These are phyloP conservation scores for Fusarium torulosum DNA, from an alignment of 2,329 filamentous ascomycete genomes.

Conservation along the genomic window DNA sequence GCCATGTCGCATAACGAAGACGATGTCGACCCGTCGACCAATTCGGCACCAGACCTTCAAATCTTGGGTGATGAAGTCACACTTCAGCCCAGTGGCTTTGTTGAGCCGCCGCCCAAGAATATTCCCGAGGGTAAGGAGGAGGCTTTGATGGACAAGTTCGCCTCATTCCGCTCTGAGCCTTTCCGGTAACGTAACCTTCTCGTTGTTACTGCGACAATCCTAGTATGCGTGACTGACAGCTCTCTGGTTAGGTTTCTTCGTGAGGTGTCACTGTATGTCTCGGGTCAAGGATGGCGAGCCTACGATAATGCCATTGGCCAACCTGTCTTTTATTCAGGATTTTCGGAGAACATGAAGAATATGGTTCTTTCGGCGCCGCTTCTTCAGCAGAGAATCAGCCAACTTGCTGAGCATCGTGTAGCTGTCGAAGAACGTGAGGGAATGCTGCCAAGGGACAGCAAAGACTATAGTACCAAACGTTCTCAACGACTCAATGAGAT, in stretches of 20 bases:
- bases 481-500: constrained; percentile 72
- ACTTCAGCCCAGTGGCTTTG: constrained; percentile 78
- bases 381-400: constrained; percentile 78
- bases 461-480: constrained; percentile 64
- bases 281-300: constrained; percentile 92
- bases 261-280: constrained; percentile 93
- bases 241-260: constrained; percentile 77
- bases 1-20: constrained; percentile 52
- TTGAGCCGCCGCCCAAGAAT: constrained; percentile 60
- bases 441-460: constrained; percentile 68
- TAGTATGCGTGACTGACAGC: constrained; percentile 22
- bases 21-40: constrained; percentile 48
- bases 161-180: constrained; percentile 81
- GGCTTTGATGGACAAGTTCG: constrained; percentile 83
- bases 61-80: constrained; percentile 81
- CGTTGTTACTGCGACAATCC: background rate
- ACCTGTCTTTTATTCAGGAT: constrained; percentile 92
- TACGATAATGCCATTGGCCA: constrained; percentile 93
- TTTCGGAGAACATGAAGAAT: constrained; percentile 88
- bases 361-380: constrained; percentile 81
- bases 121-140: constrained; percentile 70
- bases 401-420: constrained; percentile 81
- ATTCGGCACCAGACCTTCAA: constrained; percentile 79
- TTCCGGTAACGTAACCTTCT: constrained; percentile 61
- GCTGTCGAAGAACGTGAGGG: constrained; percentile 83